These are phyloP conservation scores for Biscogniauxia marginata DNA, from an alignment of 2,329 filamentous ascomycete species.

Conservation along the genomic window DNA sequence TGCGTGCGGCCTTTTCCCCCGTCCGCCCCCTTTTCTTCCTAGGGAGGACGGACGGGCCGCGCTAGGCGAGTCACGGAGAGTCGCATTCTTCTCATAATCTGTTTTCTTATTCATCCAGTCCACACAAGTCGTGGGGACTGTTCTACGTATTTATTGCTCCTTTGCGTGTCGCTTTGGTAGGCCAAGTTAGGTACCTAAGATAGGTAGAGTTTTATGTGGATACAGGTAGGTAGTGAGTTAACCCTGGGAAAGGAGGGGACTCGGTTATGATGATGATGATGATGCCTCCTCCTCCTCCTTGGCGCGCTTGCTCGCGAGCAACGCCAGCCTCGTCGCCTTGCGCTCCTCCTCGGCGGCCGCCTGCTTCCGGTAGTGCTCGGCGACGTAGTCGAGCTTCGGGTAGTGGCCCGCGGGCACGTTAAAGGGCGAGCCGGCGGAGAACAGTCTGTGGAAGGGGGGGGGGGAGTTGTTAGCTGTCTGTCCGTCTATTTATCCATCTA, in stretches of 20 bases:
- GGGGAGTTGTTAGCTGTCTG: conserved; percentile 8
- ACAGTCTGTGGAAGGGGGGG: conserved; percentile 37
- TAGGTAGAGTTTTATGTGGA: no score
- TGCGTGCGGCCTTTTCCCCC: no score
- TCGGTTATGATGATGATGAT: conserved; percentile 6
- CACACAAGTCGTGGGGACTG: no score
- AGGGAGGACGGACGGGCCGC: no score
- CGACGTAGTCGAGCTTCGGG: conserved; percentile 53
- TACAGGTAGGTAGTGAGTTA: conserved; percentile 18
- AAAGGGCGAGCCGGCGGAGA: conserved; percentile 49
- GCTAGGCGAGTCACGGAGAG: no score
- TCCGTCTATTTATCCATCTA: conserved; percentile 1
- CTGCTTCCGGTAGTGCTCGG: conserved; percentile 56
- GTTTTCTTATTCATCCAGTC: no score
- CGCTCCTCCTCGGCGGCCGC: conserved; percentile 55
- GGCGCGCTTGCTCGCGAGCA: conserved; percentile 12
- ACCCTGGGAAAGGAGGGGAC: neutral
- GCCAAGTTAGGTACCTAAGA: no score
- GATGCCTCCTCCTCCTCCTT: conserved; percentile 27
- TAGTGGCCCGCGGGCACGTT: conserved; percentile 57
- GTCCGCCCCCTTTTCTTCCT: no score
- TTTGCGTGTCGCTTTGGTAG: no score
- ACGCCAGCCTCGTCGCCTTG: conserved; percentile 50
- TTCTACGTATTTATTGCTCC: no score
- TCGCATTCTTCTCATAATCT: no score